phyloP scores from a whole-genome alignment of 2,329 filamentous ascomycete species.

The Laburnicola sp. region DNA sequence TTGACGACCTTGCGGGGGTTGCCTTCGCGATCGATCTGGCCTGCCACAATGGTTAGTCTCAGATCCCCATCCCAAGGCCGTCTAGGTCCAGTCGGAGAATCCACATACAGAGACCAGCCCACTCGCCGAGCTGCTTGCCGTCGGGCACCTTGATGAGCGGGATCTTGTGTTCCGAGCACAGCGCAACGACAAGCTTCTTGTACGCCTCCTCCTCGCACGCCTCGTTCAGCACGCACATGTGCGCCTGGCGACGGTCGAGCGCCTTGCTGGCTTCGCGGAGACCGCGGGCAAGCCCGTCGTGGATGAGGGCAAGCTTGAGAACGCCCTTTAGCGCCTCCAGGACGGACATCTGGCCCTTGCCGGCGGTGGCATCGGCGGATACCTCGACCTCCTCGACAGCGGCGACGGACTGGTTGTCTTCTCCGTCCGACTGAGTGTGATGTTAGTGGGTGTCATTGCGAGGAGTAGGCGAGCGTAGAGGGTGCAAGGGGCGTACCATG shows the following conservation, averaged over 20 bases:
- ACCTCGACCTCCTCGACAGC: conserved; percentile 95
- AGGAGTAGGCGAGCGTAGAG: background rate
- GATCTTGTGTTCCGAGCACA: conserved; percentile 99
- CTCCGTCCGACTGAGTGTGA: conserved; percentile 89
- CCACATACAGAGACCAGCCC: conserved; percentile 97
- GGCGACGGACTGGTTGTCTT: conserved; percentile 83
- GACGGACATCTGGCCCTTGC: conserved; percentile 92
- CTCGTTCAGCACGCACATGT: conserved; percentile 99
- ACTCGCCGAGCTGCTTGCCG: conserved; percentile 99
- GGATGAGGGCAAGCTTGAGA: conserved; percentile 97
- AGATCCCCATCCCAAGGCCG: background rate
- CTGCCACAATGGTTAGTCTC: conserved; percentile 52
- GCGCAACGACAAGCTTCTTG: conserved; percentile 99
- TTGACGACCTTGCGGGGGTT: conserved; percentile 99
- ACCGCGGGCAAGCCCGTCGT: conserved; percentile 98
- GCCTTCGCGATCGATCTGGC: conserved; percentile 97
- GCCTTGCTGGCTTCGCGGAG: conserved; percentile 98
- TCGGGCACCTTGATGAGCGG: conserved; percentile 99
- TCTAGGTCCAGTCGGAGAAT: conserved; percentile 1
- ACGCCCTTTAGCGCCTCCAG: conserved; percentile 99
- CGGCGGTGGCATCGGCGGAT: conserved; percentile 78
- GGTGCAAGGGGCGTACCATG: conserved; percentile 42
- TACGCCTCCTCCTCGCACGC: conserved; percentile 99
- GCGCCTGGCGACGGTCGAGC: conserved; percentile 95
- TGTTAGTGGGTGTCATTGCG: conserved; percentile 20